Percentiles rank a stretch among this genome's conserved stretches.
Conservation (phyloP, 2,329 filamentous ascomycete species). For the Aspergillus cejpii region DNA sequence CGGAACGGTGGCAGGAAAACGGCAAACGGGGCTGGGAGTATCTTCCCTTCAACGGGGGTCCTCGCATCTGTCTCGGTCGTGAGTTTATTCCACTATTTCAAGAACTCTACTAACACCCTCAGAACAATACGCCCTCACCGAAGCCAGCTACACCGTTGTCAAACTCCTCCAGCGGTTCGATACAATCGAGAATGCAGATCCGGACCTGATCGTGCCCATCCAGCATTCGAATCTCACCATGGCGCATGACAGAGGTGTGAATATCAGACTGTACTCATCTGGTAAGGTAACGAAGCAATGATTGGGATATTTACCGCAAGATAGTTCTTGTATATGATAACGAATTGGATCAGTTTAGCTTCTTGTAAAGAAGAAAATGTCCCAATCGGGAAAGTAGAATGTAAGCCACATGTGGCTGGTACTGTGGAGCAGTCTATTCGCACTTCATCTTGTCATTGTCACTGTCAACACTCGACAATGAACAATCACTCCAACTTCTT, state of each 20-base stretch:
- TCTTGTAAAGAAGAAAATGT: too few species aligned
- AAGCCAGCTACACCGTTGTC: constrained; percentile 38
- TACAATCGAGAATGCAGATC: constrained; percentile 32
- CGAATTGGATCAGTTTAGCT: too few species aligned
- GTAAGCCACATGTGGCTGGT: constrained; percentile 1
- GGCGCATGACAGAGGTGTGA: constrained; percentile 29
- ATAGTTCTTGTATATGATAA: too few species aligned
- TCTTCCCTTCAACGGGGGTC: constrained; percentile 36
- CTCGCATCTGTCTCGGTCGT: constrained; percentile 39
- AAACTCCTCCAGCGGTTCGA: constrained; percentile 36
- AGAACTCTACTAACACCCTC: neutral
- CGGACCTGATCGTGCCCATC: constrained; percentile 24
- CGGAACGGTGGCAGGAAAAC: constrained; percentile 46
- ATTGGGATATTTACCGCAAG: too few species aligned
- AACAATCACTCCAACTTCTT: neutral
- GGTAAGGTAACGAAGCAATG: neutral
- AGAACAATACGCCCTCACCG: constrained; percentile 41
- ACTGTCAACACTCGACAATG: too few species aligned
- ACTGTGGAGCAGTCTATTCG: neutral
- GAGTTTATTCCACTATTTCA: constrained; percentile 12
- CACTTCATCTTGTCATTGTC: neutral
- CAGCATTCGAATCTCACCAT: constrained; percentile 28
- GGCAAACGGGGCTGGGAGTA: constrained; percentile 33
- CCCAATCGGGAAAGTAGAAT: neutral
- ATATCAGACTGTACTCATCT: constrained; percentile 21